phyloP scores from a whole-genome alignment of 2,329 filamentous ascomycete genomes.

The Neonectria sp. region DNA sequence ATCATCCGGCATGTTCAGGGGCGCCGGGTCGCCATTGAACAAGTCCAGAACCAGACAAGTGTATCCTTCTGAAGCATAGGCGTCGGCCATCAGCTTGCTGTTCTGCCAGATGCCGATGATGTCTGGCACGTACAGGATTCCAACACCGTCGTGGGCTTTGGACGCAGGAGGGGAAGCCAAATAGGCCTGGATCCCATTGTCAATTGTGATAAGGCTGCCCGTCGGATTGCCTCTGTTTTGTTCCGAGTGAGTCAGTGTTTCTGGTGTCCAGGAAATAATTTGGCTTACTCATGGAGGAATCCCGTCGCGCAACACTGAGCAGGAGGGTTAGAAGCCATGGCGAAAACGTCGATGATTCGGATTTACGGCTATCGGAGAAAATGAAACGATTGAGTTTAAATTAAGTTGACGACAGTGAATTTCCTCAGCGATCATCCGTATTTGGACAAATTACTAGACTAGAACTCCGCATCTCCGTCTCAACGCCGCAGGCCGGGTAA shows the following conservation, averaged over 20 bases:
- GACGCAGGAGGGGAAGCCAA: slow-evolving; percentile 59
- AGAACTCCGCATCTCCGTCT: background rate
- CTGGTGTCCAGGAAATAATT: background rate
- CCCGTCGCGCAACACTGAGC: slow-evolving; percentile 17
- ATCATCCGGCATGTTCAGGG: slow-evolving; percentile 58
- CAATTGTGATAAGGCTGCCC: slow-evolving; percentile 58
- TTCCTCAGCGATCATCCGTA: background rate
- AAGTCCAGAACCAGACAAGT: slow-evolving; percentile 51
- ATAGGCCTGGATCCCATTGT: slow-evolving; percentile 61
- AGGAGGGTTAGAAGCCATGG: slow-evolving; percentile 24
- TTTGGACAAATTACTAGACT: background rate
- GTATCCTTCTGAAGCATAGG: slow-evolving; percentile 53
- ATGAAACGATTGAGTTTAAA: background rate
- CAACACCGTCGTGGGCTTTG: slow-evolving; percentile 50
- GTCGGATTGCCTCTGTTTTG: slow-evolving; percentile 57
- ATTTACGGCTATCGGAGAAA: background rate
- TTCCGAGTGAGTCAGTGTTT: background rate
- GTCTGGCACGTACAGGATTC: slow-evolving; percentile 63
- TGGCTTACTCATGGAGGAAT: slow-evolving; percentile 25
- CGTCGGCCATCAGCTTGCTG: slow-evolving; percentile 55
- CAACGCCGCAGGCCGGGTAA: background rate
- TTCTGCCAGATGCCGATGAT: slow-evolving; percentile 66
- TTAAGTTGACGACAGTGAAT: background rate
- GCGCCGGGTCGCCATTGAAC: slow-evolving; percentile 56
- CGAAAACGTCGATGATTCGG: background rate